Evolutionary conservation across 1,139 yeast species (phyloP).

Genomic region (Scheffersomyces lignicola): DNA sequence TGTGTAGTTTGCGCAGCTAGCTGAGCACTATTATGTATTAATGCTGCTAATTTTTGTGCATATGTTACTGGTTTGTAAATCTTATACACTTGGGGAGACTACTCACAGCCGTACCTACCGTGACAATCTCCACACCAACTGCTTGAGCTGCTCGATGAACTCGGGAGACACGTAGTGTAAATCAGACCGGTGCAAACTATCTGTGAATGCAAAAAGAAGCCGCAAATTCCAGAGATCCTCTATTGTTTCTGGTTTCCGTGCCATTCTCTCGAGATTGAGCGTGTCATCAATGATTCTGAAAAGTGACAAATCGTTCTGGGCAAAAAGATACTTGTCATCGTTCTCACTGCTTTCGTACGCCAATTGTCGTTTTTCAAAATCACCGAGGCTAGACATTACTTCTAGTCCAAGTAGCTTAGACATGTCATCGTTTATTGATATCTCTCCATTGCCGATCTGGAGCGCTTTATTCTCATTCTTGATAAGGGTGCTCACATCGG

Average conservation of each 20-base stretch:
- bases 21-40: no score
- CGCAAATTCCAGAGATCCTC: slow-evolving; percentile 71
- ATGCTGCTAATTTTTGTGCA: no score
- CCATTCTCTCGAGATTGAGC: slow-evolving; percentile 49
- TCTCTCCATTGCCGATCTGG: slow-evolving; percentile 31
- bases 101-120: no score
- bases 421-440: slow-evolving; percentile 25
- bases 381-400: slow-evolving; percentile 25
- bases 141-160: slow-evolving; percentile 53
- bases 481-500: slow-evolving; percentile 36
- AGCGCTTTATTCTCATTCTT: slow-evolving; percentile 32
- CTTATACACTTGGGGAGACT: no score
- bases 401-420: slow-evolving; percentile 20
- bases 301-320: slow-evolving; percentile 28
- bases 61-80: no score
- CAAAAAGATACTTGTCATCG: slow-evolving; percentile 16
- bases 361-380: slow-evolving; percentile 37
- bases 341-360: slow-evolving; percentile 27
- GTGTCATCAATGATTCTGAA: slow-evolving; percentile 58
- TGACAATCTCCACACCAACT: slow-evolving; percentile 34
- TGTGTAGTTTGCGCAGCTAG: no score
- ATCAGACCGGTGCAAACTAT: slow-evolving; percentile 32
- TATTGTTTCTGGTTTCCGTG: slow-evolving; percentile 39
- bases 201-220: slow-evolving; percentile 63
- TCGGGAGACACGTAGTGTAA: slow-evolving; percentile 45